Conservation (phyloP, 768 basidiomycete species). For the Leccinum disarticulatum region DNA sequence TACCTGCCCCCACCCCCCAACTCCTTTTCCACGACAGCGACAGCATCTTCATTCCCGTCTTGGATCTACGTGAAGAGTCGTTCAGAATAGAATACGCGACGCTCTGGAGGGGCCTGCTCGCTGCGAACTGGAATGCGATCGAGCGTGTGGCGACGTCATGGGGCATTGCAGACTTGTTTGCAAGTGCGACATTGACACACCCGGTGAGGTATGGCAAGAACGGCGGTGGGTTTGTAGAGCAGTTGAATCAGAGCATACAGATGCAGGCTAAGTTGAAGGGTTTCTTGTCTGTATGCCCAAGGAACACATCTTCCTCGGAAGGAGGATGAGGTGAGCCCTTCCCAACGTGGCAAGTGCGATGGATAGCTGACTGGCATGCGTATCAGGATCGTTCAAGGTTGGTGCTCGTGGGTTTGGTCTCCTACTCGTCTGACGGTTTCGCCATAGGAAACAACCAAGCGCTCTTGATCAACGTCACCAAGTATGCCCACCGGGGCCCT, state of each 20-base stretch:
- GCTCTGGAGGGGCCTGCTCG: constrained; percentile 70
- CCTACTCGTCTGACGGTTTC: neutral
- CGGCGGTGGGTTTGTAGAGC: no score
- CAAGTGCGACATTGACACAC: constrained; percentile 19
- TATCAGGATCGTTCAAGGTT: constrained; percentile 39
- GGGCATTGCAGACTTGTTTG: constrained; percentile 76
- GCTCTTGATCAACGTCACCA: constrained; percentile 32
- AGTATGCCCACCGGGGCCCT: no score
- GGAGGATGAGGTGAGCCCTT: constrained; percentile 63
- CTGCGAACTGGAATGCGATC: constrained; percentile 53
- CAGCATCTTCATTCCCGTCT: no score
- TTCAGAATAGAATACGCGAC: constrained; percentile 77
- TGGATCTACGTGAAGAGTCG: constrained; percentile 35
- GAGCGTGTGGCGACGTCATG: constrained; percentile 53
- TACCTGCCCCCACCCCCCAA: no score
- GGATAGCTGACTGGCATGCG: no score
- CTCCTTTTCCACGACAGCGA: no score
- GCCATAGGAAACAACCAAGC: constrained; percentile 70
- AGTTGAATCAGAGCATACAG: constrained; percentile 43
- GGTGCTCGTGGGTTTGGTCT: neutral
- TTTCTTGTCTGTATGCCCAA: constrained; percentile 74
- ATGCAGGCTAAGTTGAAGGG: constrained; percentile 68
- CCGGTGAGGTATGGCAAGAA: no score
- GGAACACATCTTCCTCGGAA: constrained; percentile 68
- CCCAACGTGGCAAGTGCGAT: neutral